Base-by-base conservation (phyloP, 2,329 filamentous ascomycete genomes). In the Falciphora oryzae region DNA sequence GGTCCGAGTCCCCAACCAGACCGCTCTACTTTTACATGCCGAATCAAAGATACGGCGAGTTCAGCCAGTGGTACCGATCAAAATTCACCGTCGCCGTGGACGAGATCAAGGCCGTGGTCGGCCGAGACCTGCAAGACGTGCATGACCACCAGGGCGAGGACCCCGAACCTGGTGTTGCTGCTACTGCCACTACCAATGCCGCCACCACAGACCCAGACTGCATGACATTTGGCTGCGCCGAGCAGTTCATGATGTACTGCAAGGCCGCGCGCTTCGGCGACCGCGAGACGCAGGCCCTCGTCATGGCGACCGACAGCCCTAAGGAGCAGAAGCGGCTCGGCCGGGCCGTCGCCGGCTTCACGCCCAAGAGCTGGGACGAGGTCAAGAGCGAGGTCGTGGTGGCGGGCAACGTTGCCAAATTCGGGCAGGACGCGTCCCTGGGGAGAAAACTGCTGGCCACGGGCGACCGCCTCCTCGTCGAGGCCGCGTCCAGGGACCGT, bases 391-490 rank as follows among this genome's bases (percentile, higher is more conserved):
- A 59, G 74, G 78, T 57, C 69, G 72, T 2, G 83, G 91, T 62
- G 88, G 77, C 82, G 22, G 87, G 83, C 2, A 89, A 81, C 64
- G 78, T 80, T 61, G 78, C 81, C 69, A 90, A 90, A 70, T 89
- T 89, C 69, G 84, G 80, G 4, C 29, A 29, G 18, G 28, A 22
- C 28, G 57, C 29, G 18, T 32, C 57, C 28, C 62, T 66, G 32
- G 66, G 67, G 29, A 13, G 16, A 25, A 2, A 29, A 1, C 70
- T 91, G 67, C 72, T 90, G 58, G 78, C 71, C 10, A 90, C 89
- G 1, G 85, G 83, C 0, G 80, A 85, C 6, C 76, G 82, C 59
- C 82, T 88, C 73, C 70, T 91, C 28, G 85, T 89, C 2, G 87
- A 89, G 75, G 85, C 85, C 38, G 81, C 81, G 65, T 84, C 86